phyloP scores from a whole-genome alignment of 108 stramenopile genomes.

The Stephanodiscus minutulus region DNA sequence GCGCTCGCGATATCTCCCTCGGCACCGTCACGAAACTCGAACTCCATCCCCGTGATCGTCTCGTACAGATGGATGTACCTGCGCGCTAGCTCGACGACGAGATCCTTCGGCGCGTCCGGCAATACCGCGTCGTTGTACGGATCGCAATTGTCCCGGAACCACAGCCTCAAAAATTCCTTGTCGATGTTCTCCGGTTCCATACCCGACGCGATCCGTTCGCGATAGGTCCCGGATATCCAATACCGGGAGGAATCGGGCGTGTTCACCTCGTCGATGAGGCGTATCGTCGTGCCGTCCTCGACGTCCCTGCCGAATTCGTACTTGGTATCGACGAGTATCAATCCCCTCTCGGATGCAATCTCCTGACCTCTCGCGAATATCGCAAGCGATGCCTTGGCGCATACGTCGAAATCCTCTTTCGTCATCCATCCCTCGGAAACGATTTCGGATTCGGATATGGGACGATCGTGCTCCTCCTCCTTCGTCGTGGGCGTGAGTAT shows the following conservation, averaged over 20 bases:
- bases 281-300: constrained; percentile 78
- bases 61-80: constrained; percentile 96
- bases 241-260: constrained; percentile 98
- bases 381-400: constrained; percentile 71
- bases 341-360: constrained; percentile 81
- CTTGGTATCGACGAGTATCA: constrained; percentile 99
- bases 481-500: constrained; percentile 98
- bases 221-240: constrained; percentile 93
- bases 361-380: constrained; percentile 88
- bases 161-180: constrained; percentile 97
- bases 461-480: constrained; percentile 96
- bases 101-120: constrained; percentile 94
- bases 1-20: constrained; percentile 64
- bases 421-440: constrained; percentile 89
- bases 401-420: constrained; percentile 81
- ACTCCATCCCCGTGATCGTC: constrained; percentile 92
- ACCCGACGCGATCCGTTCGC: constrained; percentile 80
- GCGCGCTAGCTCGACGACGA: constrained; percentile 93
- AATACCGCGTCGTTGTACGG: constrained; percentile 93
- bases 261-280: constrained; percentile 97
- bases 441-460: constrained; percentile 91
- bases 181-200: constrained; percentile 98
- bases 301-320: constrained; percentile 95
- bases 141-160: constrained; percentile 97
- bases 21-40: constrained; percentile 66